Evolutionary conservation across 169 alveolate species (phyloP), one percentile per base, ranked within the genome.

Genomic region (Plasmodium gonderi): DNA sequence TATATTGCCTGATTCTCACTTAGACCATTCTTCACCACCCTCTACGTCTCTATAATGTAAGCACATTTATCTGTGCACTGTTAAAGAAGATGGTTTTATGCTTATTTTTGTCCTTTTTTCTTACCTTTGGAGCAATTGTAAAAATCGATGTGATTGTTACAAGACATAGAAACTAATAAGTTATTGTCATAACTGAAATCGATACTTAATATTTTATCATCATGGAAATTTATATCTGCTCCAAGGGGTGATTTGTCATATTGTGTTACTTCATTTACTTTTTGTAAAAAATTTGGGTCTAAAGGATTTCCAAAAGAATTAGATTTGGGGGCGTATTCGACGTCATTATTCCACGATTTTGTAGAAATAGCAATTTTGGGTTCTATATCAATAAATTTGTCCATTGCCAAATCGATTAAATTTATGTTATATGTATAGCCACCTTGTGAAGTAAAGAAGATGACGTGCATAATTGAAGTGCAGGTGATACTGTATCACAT

Each of bases 141-240:
- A 87, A 87, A 87, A 87, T 87, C 93, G 29, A 87, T 87, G 87
- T 38, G 77, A 40, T 60, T 87, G 45, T 87, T 42, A 75, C 89
- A 87, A 38, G 79, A 54, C 79, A 75, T 76, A 36, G 93, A 75
- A 75, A 87, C 93, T 76, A 87, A 75, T 17, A 87, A 75, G 68
- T 87, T 87, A 54, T 87, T 87, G 49, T 87, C 93, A 75, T 87
- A 87, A 75, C 93, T 87, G 17, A 87, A 87, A 67, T 87, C 93
- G 29, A 87, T 87, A 60, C 68, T 74, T 75, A 87, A 54, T 44
- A 87, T 74, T 87, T 75, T 87, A 31, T 87, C 93, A 29, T 87
- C 93, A 87, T 38, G 47, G 8, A 20, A 36, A 17, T 76, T 40
- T 9, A 23, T 9, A 76, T 75, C 69, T 1, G 42, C 33, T 20